Evolutionary conservation across 1,139 yeast genomes (phyloP), one percentile per base, ranked within the genome.

Genomic region (Protomyces lactucae-debilis): DNA sequence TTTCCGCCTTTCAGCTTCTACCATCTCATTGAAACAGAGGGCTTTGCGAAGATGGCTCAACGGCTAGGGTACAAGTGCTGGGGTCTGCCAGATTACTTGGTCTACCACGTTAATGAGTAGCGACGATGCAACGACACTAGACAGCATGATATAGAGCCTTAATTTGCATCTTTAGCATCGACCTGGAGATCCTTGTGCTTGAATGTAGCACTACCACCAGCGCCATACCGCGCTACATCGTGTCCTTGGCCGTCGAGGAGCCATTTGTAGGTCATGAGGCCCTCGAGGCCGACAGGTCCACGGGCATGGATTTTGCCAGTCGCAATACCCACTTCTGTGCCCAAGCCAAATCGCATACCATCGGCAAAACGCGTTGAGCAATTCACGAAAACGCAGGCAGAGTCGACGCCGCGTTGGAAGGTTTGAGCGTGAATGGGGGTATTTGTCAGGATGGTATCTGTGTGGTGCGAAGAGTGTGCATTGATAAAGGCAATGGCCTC

Each of bases 371-470:
- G 82, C 1, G 98, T 90, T 9, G 96, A 88, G 61, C 96, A 92
- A 73, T 95, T 95, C 97, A 98, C 92, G 78, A 90, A 95, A n/a
- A 93, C 96, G 65, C 98, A 97, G 2, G 98, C 88, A 4, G 97
- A 88, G 75, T 95, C 99, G 52, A 95, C 83, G 36, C 92, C 95
- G 74, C 86, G 85, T 72, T 92, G 76, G 77, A 93, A 95, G 67
- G 76, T 76, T 55, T 88, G 87, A 0, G 99, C 98, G 6, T 78
- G 78, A 4, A 72, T 79, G 72, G 87, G 82, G 69, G 83, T 78
- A 69, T 87, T 88, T 0, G 99, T 92, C 67, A 95, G 79, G 66
- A 95, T 92, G 67, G 90, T 85, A 72, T 95, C 99, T 0, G 99
- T 95, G 75, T 95, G 99, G 72, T 91, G 93, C 1, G 99, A 93